These are phyloP conservation scores for Chytriomyces confervae DNA, from an alignment of 192 early-diverging fungal species.

Conservation along the genomic window DNA sequence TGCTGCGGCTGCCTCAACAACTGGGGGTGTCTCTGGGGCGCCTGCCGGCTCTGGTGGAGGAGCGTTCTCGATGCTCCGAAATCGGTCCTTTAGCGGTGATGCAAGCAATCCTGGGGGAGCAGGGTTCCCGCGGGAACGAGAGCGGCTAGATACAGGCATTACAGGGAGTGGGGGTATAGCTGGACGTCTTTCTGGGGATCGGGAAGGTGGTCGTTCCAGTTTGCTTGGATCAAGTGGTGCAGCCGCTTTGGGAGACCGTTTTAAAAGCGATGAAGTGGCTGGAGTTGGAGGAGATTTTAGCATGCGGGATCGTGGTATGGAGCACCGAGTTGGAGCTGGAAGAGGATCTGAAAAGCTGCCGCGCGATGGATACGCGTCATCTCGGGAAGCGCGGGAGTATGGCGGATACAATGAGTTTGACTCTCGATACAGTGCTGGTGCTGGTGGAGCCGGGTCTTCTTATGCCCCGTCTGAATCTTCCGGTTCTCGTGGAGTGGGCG, in stretches of 20 bases:
- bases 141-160: neutral
- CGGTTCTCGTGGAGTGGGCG: too few relatives aligned
- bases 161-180: neutral
- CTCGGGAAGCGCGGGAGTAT: neutral
- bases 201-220: neutral
- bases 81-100: neutral
- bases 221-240: neutral
- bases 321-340: neutral
- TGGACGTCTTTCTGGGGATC: neutral
- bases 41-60: too few relatives aligned
- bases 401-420: neutral
- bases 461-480: too few relatives aligned
- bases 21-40: neutral
- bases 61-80: neutral
- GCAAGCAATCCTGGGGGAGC: neutral
- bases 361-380: neutral
- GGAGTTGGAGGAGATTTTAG: neutral
- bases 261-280: neutral
- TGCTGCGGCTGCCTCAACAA: neutral
- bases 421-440: neutral
- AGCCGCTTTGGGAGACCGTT: neutral
- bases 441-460: too few relatives aligned
- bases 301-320: neutral
- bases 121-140: neutral
- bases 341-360: too few relatives aligned